These are phyloP conservation scores for Yamadazyma sp. DNA, from an alignment of 805 yeast species.

Conservation along the genomic window DNA sequence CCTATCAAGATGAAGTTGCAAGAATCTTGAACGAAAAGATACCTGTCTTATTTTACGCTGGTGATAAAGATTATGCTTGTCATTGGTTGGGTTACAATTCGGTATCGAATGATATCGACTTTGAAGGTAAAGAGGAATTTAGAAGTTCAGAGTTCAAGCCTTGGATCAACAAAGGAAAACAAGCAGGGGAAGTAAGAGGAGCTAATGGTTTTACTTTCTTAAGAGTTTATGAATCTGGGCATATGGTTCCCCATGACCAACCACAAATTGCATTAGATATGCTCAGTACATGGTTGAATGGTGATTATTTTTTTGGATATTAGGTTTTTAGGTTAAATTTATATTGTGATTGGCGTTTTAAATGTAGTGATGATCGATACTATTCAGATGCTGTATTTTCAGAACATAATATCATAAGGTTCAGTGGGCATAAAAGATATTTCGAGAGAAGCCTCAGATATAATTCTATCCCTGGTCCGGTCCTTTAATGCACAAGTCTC, in stretches of 20 bases:
- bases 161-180: conserved; percentile 34
- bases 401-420: no score
- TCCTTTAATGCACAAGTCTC: no score
- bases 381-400: no score
- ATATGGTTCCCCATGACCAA: conserved; percentile 40
- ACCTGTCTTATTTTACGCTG: conserved; percentile 84
- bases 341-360: no score
- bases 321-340: no score
- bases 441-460: no score
- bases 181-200: conserved; percentile 32
- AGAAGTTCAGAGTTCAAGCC: conserved; percentile 21
- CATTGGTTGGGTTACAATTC: conserved; percentile 88
- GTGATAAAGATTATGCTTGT: conserved; percentile 88
- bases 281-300: conserved; percentile 36
- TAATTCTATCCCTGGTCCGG: no score
- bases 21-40: conserved; percentile 47
- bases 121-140: conserved; percentile 16
- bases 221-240: conserved; percentile 36
- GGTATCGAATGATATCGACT: conserved; percentile 27
- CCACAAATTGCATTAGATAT: conserved; percentile 32
- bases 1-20: conserved; percentile 56
- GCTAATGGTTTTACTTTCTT: conserved; percentile 30
- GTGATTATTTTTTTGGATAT: conserved; percentile 11
- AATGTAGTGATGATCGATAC: no score
- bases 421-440: no score